phyloP scores from a whole-genome alignment of 768 basidiomycete species.

The Pulveroboletus sp. region DNA sequence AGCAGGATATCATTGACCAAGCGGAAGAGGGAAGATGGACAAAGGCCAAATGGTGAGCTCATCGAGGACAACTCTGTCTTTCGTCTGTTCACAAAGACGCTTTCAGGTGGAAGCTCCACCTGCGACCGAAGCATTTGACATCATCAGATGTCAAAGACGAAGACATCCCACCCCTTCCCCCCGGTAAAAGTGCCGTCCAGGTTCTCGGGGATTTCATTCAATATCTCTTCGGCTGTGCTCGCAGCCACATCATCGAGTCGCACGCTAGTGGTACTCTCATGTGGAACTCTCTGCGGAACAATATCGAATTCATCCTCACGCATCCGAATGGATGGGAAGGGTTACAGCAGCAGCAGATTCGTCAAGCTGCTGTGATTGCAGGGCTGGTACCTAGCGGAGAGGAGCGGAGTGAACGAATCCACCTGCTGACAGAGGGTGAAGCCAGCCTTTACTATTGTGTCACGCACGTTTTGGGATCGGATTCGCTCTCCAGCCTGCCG shows the following conservation, averaged over 20 bases:
- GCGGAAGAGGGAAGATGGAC: conserved; percentile 35
- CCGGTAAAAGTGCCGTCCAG: conserved; percentile 14
- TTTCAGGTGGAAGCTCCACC: conserved; percentile 33
- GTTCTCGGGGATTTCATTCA: conserved; percentile 26
- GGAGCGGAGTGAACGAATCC: conserved; percentile 14
- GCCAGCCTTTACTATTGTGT: conserved; percentile 36
- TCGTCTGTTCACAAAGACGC: neutral
- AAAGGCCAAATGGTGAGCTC: conserved; percentile 38
- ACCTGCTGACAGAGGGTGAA: conserved; percentile 26
- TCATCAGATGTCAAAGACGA: conserved; percentile 20
- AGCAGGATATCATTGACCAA: conserved; percentile 31
- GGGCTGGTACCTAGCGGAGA: conserved; percentile 16
- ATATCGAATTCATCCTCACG: conserved; percentile 22
- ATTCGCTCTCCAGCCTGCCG: conserved; percentile 15
- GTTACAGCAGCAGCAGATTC: conserved; percentile 27
- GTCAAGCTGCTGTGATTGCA: conserved; percentile 21
- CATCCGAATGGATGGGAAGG: conserved; percentile 33
- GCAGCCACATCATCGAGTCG: conserved; percentile 18
- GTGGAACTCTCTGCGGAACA: conserved; percentile 22
- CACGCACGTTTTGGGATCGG: conserved; percentile 35
- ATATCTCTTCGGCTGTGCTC: conserved; percentile 25
- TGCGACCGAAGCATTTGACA: conserved; percentile 26
- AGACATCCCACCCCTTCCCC: conserved; percentile 24
- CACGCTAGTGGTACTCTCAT: conserved; percentile 25
- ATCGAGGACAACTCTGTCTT: neutral